Evolutionary conservation across 169 alveolate genomes (phyloP), one percentile per base, ranked within the genome.

Genomic region (Plasmodium vivax): DNA sequence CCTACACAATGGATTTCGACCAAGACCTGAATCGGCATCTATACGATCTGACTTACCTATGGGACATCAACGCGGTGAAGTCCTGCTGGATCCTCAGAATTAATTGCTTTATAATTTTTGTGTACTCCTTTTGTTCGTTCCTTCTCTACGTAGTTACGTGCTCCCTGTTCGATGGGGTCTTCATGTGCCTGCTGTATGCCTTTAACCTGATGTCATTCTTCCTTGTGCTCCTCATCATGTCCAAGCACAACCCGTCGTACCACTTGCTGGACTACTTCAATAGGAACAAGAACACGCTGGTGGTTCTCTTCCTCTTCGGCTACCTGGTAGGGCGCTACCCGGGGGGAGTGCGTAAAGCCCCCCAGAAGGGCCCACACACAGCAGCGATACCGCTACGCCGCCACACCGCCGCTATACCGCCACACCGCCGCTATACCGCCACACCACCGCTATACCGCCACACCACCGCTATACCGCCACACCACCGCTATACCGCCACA

Each of bases 141-240:
- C 8, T 87, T 12, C 19, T 87, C 2, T 75, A 87, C 71, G 14
- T 74, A 14, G 19, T 87, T 34, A 27, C 62, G 10, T 56, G 82
- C 23, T 87, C 93, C 30, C 7, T 75, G 12, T 77, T 87, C 72
- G 93, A 87, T 75, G 93, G 82, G 12, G 16, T 87, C 23, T 87
- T 87, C 47, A 87, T 87, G 93, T 79, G 45, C 41, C 1, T 87
- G 4, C 8, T 87, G 27, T 79, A 77, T 41, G 36, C 45, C 47
- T 87, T 79, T 30, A 87, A 87, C 58, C 27, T 87, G 5, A 1
- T 56, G 0, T 87, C 93, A 0, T 87, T 77, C 68, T 51, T 74
- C n/a, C 77, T 87, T 19, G 80, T 45, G 16, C 71, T 87, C 19
- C 56, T 87, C 36, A 77, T 77, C 9, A 16, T 87, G 32, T 43